Evolutionary conservation across 495 filamentous ascomycete genomes (phyloP), one percentile per base, ranked within the genome.

Genomic region (Elasticomyces elasticus): DNA sequence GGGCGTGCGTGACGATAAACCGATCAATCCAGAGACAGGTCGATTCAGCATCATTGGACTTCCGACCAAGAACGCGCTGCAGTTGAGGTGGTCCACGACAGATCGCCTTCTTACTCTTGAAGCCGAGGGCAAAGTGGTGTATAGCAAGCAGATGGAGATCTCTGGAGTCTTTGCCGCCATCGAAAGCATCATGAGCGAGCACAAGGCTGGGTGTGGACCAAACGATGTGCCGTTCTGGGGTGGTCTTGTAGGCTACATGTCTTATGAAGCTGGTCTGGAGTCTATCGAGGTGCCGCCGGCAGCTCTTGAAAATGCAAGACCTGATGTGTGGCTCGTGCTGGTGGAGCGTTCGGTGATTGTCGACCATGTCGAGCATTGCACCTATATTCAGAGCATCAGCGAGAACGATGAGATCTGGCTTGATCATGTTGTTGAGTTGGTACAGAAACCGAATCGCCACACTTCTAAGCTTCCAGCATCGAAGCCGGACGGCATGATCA

Each of bases 191-290:
- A 80, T 84, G 71, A 69, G 78, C 37, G 65, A 70, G 51, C 73
- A 71, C 40, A 73, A 66, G 49, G 71, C 76, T 20, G 67, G 55
- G 4, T 65, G 71, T 22, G 76, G 71, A 1, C 63, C 68, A 37
- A 56, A 58, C 0, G 64, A 67, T 30, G 67, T 70, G 37, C 90
- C 74, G 1, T 98, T 98, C 62, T 83, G 88, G 72, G 91, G 90
- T 40, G 91, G 91, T 0, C 82, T 96, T 45, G 78, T 96, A 67
- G 92, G 92, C 0, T 95, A 85, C 62, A 84, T 89, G 42, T 87
- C 86, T 0, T 96, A 96, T 57, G 91, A 98, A 64, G 76, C 89
- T 45, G 87, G 89, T 0, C 72, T 96, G 0, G 65, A 76, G 23
- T 74, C 76, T 2, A 80, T 88, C 26, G 72, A 68, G 28, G 70